A percentile compares a stretch with the other conserved stretches of the same genome.
phyloP scores from a whole-genome alignment of 345 rosid species.

The Melaleuca alternifolia region DNA sequence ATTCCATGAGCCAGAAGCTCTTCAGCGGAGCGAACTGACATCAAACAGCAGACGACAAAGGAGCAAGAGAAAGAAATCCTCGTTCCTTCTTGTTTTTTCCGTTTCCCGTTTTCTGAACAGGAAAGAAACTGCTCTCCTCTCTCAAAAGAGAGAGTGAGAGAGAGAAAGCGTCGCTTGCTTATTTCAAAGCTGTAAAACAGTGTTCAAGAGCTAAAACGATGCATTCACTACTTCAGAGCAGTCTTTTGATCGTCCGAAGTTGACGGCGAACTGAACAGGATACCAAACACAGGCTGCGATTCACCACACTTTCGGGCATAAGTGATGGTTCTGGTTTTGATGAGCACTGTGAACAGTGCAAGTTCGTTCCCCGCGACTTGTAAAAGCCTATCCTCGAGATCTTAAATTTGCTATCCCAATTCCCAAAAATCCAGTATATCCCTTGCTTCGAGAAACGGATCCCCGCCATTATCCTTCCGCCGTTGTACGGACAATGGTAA shows the following conservation, averaged over 20 bases:
- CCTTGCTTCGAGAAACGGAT: too few species aligned
- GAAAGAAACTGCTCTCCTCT: neutral
- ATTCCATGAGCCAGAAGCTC: neutral
- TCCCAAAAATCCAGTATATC: too few species aligned
- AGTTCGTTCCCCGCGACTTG: too few species aligned
- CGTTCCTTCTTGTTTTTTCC: neutral
- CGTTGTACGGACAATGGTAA: too few species aligned
- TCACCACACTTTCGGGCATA: neutral
- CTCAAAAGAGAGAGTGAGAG: neutral
- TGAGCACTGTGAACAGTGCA: too few species aligned
- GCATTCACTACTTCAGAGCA: neutral
- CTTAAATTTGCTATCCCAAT: too few species aligned
- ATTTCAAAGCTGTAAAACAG: neutral
- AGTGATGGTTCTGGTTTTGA: too few species aligned
- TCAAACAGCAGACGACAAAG: neutral
- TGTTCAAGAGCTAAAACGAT: neutral
- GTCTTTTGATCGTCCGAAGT: neutral
- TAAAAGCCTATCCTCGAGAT: too few species aligned
- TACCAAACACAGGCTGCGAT: neutral
- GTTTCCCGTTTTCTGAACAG: neutral
- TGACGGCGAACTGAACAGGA: neutral
- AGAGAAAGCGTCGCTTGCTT: neutral
- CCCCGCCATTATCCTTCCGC: too few species aligned
- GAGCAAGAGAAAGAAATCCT: neutral
- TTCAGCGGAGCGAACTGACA: neutral